Base-by-base conservation (phyloP, 441 rosid species). In the Omphalea diandra region DNA sequence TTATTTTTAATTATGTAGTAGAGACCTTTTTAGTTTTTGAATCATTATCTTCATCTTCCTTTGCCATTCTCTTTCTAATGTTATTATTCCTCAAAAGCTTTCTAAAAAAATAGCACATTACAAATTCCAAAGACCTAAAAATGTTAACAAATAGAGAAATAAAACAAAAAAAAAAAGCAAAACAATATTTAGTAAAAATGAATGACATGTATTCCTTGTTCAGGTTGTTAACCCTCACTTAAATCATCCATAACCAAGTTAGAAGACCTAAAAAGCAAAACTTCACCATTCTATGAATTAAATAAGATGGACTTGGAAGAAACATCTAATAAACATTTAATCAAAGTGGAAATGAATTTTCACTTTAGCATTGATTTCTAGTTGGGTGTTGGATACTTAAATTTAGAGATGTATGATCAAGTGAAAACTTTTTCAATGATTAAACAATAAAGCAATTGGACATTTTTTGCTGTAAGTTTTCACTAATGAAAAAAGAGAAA, bases 81-180 rank as follows among this genome's bases (percentile, higher is more conserved):
- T 94, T 94, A 68, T 84, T 94, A 65, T 83, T 80, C 80, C 83
- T 91, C 5, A 83, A 56, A 7, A 97, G 93, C 83, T 86, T 91
- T 77, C 88, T 82, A 61, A 94, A 88, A 77, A 91, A 90, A 78
- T n/a, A 88, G 77, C 98, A 94, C 44, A 88, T 97, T 90, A 74
- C 75, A n/a, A n/a, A n/a, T n/a, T n/a, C n/a, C n/a, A 69, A 75
- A 73, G 20, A 44, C 31, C 52, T 59, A 79, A 68, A 41, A 72
- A 54, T 15, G 24, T 31, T 2, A 20, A 41, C 33, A 68, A 41
- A 72, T 47, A 11, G 24, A 54, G 3, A 7, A 36, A 58, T 33
- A 14, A 24, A n/a, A n/a, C n/a, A 35, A 29, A 3, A 6, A 3
- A 50, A 17, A 55, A 8, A 15, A 24, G 7, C 20, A 29, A 3